Percentiles rank a stretch among this genome's conserved stretches.
Conservation (phyloP, 1,284 basidiomycete species). For the Pulchroboletus neoregius region DNA sequence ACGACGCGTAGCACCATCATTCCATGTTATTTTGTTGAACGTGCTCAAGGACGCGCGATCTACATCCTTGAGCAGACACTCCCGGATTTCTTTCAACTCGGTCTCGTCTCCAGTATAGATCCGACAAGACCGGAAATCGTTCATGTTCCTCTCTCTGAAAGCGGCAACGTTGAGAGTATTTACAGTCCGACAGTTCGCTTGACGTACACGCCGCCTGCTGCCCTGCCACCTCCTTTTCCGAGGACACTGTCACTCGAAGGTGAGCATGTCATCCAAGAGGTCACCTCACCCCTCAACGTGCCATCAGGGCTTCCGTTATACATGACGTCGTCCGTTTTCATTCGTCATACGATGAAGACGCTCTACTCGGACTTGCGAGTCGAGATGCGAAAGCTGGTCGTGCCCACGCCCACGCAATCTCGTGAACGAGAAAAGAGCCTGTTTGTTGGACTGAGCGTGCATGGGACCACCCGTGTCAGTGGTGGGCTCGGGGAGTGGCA, state of each 20-base stretch:
- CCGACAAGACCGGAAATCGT: slow-evolving; percentile 30
- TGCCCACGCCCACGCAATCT: slow-evolving; percentile 25
- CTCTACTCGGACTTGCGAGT: slow-evolving; percentile 64
- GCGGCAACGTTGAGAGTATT: slow-evolving; percentile 42
- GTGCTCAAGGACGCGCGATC: slow-evolving; percentile 62
- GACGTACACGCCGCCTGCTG: slow-evolving; percentile 61
- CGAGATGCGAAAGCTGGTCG: slow-evolving; percentile 46
- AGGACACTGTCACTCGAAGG: slow-evolving; percentile 66
- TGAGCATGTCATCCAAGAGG: slow-evolving; percentile 27
- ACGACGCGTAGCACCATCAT: slow-evolving; percentile 20
- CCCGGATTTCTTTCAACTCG: slow-evolving; percentile 66
- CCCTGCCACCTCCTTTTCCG: slow-evolving; percentile 65
- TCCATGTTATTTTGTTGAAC: neutral
- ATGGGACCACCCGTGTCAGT: slow-evolving; percentile 57
- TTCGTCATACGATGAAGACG: slow-evolving; percentile 70
- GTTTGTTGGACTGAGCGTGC: slow-evolving; percentile 51
- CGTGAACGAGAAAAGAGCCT: slow-evolving; percentile 48
- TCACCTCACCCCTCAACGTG: neutral
- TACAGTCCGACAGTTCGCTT: slow-evolving; percentile 54
- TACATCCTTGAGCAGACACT: slow-evolving; percentile 64
- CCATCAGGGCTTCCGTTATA: slow-evolving; percentile 62
- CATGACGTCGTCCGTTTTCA: slow-evolving; percentile 61
- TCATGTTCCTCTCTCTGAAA: slow-evolving; percentile 15
- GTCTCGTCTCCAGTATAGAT: slow-evolving; percentile 58
- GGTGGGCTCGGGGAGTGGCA: slow-evolving; percentile 60